Evolutionary conservation across 2,329 filamentous ascomycete genomes (phyloP), one percentile per base, ranked within the genome.

Genomic region (Hortaea werneckii): DNA sequence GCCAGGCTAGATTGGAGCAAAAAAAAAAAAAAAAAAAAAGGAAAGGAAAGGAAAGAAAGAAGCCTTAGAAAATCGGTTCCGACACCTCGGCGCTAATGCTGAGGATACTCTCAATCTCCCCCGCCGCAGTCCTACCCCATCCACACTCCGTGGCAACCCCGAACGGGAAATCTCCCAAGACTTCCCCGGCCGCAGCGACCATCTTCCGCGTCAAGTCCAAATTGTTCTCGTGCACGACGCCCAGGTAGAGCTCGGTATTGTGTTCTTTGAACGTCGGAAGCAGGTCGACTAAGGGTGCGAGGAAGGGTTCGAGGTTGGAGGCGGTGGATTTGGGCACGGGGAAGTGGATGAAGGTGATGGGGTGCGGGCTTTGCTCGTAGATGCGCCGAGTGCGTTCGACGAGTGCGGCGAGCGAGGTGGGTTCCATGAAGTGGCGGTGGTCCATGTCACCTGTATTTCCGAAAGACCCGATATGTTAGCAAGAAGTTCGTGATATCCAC

Each of bases 141-240:
- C 69, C 68, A 51, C 67, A 72, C 47, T 71, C 69, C 0, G 67
- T 69, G 10, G 61, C 57, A 10, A 71, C 55, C 1, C 68, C 67
- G 55, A 71, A 71, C 2, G 54, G 48, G 35, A 44, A 46, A n/a
- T 49, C 51, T 1, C 53, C 44, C 12, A 61, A 45, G 5, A 62
- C 55, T 28, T 54, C 51, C 30, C 58, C 57, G 1, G 69, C 69
- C 6, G 58, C 58, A 20, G 58, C 53, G 44, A 72, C 66, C 39
- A 66, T 61, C 48, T 61, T 53, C 46, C 50, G 48, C 1, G 67
- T 71, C 4, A 68, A 65, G 6, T 65, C 61, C 5, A 62, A 48
- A 47, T 72, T 65, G 42, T 63, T 42, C 5, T 35, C 32, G n/a
- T 35, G 32, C 4, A 35, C 32, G n/a, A 9, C 8, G 9, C 32